Evolutionary conservation across 805 yeast genomes (phyloP).

Genomic region (Scheffersomyces spartinae): DNA sequence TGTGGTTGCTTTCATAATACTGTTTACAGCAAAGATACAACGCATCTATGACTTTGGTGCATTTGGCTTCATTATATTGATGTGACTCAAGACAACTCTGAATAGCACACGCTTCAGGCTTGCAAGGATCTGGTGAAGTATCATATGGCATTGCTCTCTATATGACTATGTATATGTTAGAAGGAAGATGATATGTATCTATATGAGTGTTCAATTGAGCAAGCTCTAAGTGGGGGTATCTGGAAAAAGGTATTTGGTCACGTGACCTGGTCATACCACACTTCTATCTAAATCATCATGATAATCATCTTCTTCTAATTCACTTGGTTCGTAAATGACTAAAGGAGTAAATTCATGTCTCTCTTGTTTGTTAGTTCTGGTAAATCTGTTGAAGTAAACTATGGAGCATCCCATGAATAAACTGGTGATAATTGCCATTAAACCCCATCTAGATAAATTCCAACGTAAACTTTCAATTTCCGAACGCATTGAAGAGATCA

Average conservation of each 20-base stretch:
- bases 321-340: conserved; percentile 33
- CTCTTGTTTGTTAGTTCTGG: conserved; percentile 11
- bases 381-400: conserved; percentile 35
- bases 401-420: conserved; percentile 51
- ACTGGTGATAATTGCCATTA: conserved; percentile 69
- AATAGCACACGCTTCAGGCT: conserved; percentile 71
- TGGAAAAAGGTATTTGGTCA: no score
- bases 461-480: conserved; percentile 85
- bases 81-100: conserved; percentile 61
- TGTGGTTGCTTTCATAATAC: conserved; percentile 53
- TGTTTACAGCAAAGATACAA: conserved; percentile 65
- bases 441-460: conserved; percentile 86
- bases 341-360: conserved; percentile 31
- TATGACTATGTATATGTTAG: no score
- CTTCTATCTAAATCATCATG: conserved; percentile 44
- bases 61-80: conserved; percentile 62
- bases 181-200: no score
- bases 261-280: no score
- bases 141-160: no score
- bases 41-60: conserved; percentile 56
- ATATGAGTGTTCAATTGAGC: no score
- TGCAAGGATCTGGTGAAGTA: conserved; percentile 57
- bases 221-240: no score
- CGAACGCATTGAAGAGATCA: conserved; percentile 71
- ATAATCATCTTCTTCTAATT: conserved; percentile 41